Base-by-base conservation (phyloP, 257 asterid species). In the Scutellaria galericulata region DNA sequence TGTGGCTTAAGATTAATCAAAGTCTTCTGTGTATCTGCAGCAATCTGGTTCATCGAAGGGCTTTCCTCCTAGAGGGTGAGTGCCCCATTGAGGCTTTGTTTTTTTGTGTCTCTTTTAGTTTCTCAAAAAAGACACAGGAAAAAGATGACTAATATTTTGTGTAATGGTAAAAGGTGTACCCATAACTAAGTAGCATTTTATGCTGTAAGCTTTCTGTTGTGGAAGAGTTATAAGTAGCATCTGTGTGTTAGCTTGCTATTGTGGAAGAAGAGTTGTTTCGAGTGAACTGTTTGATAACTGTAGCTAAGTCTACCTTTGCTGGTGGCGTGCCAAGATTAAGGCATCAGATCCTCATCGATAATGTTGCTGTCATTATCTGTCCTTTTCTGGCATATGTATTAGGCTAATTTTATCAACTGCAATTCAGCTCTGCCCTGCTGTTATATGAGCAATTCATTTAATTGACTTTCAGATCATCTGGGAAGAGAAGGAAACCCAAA, bases 401-500 rank as follows among this genome's bases (percentile, higher is more conserved):
- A 1, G n/a, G 51, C 40, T 27, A 3, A 5, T 50, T 66, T 5
- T 7, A 39, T 9, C 15, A 40, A n/a, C 15, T 41, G 48, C 46
- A 40, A 40, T 15, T 40, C 37, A 41, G 27, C 48, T 41, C 7
- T 22, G 35, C 48, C 52, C 27, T 74, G 52, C 64, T 68, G 35
- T 58, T 69, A 47, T 3, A 13, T 41, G 75, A 59, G 70, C n/a
- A 50, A 11, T 61, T 46, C 64, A 68, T 72, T 76, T 71, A 66
- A 47, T 72, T 59, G 74, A 40, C 76, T 44, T 84, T 81, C 87
- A 93, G 97, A 80, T 84, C 82, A 60, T 72, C 89, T 61, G 88
- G 82, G 41, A 60, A 75, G 83, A 89, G 79, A 80, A 80, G 60
- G 81, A 87, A 80, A 51, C 58, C 89, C 24, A 71, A 72, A 10